Percentiles rank a stretch among this genome's conserved stretches.
Evolutionary conservation across 2,329 filamentous ascomycete genomes (phyloP).

Genomic region (Fusarium nygamai): DNA sequence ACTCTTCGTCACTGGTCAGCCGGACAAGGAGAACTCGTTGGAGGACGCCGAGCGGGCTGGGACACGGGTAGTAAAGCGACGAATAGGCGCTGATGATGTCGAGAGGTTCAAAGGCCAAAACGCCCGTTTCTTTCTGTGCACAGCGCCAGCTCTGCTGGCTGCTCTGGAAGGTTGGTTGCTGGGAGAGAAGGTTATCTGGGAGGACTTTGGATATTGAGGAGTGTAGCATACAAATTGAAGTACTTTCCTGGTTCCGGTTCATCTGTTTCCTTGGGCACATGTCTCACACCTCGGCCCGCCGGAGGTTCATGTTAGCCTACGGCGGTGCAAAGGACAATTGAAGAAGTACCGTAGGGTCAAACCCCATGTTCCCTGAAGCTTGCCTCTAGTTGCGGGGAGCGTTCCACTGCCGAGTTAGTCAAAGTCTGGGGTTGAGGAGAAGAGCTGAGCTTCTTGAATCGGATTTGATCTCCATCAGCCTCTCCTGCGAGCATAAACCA

Average conservation of each 20-base stretch:
- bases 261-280: neutral
- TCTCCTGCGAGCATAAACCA: neutral
- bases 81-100: conserved; percentile 56
- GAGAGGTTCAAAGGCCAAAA: conserved; percentile 49
- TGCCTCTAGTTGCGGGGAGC: conserved; percentile 27
- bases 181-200: conserved; percentile 64
- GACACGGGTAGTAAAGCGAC: conserved; percentile 47
- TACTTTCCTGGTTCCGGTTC: neutral
- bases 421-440: conserved; percentile 19
- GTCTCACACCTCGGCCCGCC: conserved; percentile 13
- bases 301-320: conserved; percentile 18
- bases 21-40: conserved; percentile 49
- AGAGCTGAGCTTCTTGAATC: neutral
- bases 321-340: conserved; percentile 21
- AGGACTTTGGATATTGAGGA: conserved; percentile 68
- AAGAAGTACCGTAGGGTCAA: neutral
- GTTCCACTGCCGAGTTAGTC: conserved; percentile 14
- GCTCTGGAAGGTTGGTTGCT: conserved; percentile 61
- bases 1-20: conserved; percentile 71
- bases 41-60: conserved; percentile 50
- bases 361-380: conserved; percentile 1
- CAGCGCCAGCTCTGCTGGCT: conserved; percentile 54
- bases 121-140: conserved; percentile 63
- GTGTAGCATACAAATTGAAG: neutral
- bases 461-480: neutral